phyloP scores from a whole-genome alignment of 169 alveolate species.

The Theileria orientalis region DNA sequence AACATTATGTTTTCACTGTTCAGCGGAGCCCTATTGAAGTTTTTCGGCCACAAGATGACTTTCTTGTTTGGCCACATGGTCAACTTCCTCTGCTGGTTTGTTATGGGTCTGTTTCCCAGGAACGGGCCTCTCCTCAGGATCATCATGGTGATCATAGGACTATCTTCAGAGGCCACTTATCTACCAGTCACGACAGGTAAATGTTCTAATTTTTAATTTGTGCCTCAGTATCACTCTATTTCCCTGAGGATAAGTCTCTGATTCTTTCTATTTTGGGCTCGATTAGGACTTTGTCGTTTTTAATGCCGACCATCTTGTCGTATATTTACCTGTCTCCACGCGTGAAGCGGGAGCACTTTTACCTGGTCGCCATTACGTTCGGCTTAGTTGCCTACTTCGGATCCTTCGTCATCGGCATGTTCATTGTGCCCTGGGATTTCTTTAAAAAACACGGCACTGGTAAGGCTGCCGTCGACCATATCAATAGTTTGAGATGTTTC shows the following conservation, averaged over 20 bases:
- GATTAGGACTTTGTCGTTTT: slow-evolving; percentile 37
- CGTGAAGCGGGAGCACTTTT: slow-evolving; percentile 5
- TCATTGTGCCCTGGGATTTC: slow-evolving; percentile 25
- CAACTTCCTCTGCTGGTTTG: neutral
- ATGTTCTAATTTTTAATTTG: neutral
- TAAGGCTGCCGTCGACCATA: neutral
- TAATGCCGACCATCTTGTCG: slow-evolving; percentile 35
- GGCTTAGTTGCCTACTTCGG: slow-evolving; percentile 15
- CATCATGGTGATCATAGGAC: slow-evolving; percentile 26
- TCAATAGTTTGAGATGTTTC: no score
- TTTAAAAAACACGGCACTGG: neutral
- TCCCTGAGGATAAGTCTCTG: slow-evolving; percentile 25
- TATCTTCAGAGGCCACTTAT: slow-evolving; percentile 25
- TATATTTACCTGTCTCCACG: neutral
- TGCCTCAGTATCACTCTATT: slow-evolving; percentile 24
- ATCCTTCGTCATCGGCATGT: slow-evolving; percentile 22
- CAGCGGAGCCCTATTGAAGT: slow-evolving; percentile 25
- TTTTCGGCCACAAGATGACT: slow-evolving; percentile 25
- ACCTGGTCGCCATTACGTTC: slow-evolving; percentile 6
- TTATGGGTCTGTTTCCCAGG: slow-evolving; percentile 18
- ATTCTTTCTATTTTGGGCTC: slow-evolving; percentile 47
- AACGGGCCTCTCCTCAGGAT: slow-evolving; percentile 12
- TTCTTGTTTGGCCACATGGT: slow-evolving; percentile 24
- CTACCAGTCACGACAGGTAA: slow-evolving; percentile 26
- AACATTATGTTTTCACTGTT: slow-evolving; percentile 28